These are phyloP conservation scores for Conringia planisiliqua DNA, from an alignment of 345 rosid species.

Conservation along the genomic window DNA sequence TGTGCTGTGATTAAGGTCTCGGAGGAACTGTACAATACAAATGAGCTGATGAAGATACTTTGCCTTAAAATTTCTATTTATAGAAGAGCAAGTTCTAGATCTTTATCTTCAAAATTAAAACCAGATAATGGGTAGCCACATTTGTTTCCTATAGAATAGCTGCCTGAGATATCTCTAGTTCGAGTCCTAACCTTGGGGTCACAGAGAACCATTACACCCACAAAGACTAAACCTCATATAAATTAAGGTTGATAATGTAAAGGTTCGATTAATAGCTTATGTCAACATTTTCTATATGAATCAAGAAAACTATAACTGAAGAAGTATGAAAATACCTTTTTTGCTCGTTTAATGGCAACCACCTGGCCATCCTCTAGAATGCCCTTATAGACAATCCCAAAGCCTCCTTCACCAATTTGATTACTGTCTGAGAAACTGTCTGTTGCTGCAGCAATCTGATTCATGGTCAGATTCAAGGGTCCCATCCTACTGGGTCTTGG, in stretches of 20 bases:
- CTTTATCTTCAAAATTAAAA: background rate
- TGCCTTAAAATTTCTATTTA: background rate
- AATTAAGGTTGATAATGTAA: background rate
- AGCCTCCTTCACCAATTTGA: slow-evolving; percentile 91
- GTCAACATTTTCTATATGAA: background rate
- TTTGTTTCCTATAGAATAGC: background rate
- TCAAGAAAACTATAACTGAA: background rate
- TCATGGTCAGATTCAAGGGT: slow-evolving; percentile 59
- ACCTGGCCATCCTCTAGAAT: slow-evolving; percentile 59
- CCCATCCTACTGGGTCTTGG: slow-evolving; percentile 66
- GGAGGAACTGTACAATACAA: background rate
- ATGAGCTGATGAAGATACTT: background rate
- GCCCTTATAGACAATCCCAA: slow-evolving; percentile 86
- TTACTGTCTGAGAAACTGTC: slow-evolving; percentile 55
- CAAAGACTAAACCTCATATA: background rate
- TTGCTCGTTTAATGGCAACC: slow-evolving; percentile 96
- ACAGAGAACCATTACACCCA: background rate
- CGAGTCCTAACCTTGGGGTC: background rate
- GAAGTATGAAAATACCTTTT: slow-evolving; percentile 51
- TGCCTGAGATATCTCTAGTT: background rate
- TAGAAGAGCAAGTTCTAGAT: background rate
- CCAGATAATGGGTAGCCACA: background rate
- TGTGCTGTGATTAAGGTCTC: background rate
- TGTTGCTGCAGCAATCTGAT: slow-evolving; percentile 64
- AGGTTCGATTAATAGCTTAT: background rate